Evolutionary conservation across 75 land plant genomes (phyloP), one percentile per base, ranked within the genome.

Genomic region (Sequoiadendron giganteum): DNA sequence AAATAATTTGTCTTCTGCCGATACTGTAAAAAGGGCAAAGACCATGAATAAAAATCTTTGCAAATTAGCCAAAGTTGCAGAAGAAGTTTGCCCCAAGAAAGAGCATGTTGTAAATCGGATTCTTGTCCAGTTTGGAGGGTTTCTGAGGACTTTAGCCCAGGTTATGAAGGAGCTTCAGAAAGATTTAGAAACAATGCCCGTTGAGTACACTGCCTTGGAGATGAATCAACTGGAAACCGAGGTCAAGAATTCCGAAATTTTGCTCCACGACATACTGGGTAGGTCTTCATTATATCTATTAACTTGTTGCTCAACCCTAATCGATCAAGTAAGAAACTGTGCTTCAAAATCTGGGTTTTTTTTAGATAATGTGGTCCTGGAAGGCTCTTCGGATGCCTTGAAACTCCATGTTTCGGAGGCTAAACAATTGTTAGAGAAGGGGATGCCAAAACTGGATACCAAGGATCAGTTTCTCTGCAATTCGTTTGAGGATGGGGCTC

Each of bases 381-480:
- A 85, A 54, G 65, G 65, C 86, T 52, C 86, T 55, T 85, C 86
- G 1, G 68, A 32, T 85, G 86, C 86, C 10, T 85, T 85, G 18
- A 56, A 32, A 48, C 56, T 89, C 36, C 90, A 89, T 89, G 65
- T 88, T 21, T 89, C 86, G 3, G 89, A 84, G 34, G 83, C 90
- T 11, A 89, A 85, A 56, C 88, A 73, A 21, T 80, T 78, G 85
- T 47, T 90, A 76, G 89, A 87, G 61, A 68, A 39, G 81, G 75
- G 65, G 39, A 18, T 85, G 25, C 86, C 65, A 19, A 86, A 88
- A 56, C 87, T 91, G 2, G 86, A 75, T 21, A 18, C 75, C 8
- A 90, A 91, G 73, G 92, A 92, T 47, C 89, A 90, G 68, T 77
- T 76, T 34, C 87, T 90, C 32, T 77, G 79, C 34, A 89, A 92